Percentiles rank a stretch among this genome's conserved stretches.
Conservation (phyloP, 768 basidiomycete genomes). For the Rhodosporidiobolus odoratus region DNA sequence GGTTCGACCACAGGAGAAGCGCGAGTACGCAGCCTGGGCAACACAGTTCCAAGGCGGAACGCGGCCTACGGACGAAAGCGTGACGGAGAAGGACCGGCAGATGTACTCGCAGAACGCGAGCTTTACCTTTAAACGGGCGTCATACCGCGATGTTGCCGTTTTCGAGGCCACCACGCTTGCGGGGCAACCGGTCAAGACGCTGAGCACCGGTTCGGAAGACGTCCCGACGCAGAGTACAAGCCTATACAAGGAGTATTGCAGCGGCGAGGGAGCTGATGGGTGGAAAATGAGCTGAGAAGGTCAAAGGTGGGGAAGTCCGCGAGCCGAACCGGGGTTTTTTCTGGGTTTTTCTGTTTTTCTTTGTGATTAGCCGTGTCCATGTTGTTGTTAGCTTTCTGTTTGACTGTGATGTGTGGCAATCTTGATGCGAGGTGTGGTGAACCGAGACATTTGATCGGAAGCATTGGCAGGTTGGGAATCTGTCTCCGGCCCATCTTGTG, state of each 20-base stretch:
- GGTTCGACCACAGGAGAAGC: constrained; percentile 33
- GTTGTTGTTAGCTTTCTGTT: constrained; percentile 2
- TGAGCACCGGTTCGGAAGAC: too few species aligned
- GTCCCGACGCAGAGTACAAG: too few species aligned
- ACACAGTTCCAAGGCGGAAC: constrained; percentile 33
- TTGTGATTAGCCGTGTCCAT: too few species aligned
- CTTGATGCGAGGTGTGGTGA: too few species aligned
- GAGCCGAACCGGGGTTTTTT: neutral
- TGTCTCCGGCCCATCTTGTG: too few species aligned
- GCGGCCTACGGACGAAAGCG: constrained; percentile 24
- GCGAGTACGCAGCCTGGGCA: constrained; percentile 41
- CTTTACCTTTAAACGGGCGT: neutral
- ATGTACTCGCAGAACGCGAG: constrained; percentile 13
- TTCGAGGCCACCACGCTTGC: neutral
- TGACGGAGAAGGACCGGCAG: constrained; percentile 32
- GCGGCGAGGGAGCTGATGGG: neutral
- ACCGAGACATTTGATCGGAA: too few species aligned
- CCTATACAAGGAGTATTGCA: too few species aligned
- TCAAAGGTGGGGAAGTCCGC: neutral
- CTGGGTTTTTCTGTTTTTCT: neutral
- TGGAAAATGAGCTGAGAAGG: neutral
- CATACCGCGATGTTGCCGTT: too few species aligned
- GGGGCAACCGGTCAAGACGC: neutral
- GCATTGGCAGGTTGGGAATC: too few species aligned
- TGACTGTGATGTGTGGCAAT: too few species aligned